Conservation (phyloP, 768 basidiomycete genomes). For the Lactarius tabidus region DNA sequence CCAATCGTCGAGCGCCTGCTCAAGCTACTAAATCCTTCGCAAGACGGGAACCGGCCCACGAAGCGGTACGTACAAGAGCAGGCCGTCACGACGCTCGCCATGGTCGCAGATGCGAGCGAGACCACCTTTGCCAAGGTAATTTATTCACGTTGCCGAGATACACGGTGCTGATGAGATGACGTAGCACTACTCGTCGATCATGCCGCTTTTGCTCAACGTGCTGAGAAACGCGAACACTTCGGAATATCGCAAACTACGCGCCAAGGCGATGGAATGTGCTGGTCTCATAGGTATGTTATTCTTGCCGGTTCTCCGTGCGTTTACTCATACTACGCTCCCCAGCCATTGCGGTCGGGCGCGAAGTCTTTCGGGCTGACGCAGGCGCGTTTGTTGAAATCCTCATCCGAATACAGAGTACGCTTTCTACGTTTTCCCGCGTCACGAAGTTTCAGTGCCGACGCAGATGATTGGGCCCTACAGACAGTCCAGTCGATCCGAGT, state of each 20-base stretch:
- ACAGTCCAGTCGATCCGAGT: slow-evolving; percentile 60
- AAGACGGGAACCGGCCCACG: slow-evolving; percentile 37
- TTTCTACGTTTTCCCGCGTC: not conserved
- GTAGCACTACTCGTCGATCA: slow-evolving; percentile 67
- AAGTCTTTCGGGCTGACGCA: slow-evolving; percentile 74
- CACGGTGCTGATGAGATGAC: not conserved
- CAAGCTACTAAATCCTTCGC: slow-evolving; percentile 55
- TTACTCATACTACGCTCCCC: slow-evolving; percentile 1
- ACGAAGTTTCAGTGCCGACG: not conserved
- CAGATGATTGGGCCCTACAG: slow-evolving; percentile 34
- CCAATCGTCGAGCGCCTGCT: slow-evolving; percentile 70
- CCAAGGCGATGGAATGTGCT: slow-evolving; percentile 90
- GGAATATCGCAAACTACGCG: slow-evolving; percentile 63
- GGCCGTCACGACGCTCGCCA: slow-evolving; percentile 81
- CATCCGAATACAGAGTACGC: slow-evolving; percentile 71
- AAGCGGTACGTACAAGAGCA: slow-evolving; percentile 81
- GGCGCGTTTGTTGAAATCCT: slow-evolving; percentile 65
- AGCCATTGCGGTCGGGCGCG: slow-evolving; percentile 86
- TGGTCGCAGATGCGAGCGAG: slow-evolving; percentile 86
- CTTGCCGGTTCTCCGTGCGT: not conserved
- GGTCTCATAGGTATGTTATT: slow-evolving; percentile 66
- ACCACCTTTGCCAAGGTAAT: slow-evolving; percentile 65
- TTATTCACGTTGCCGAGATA: not conserved
- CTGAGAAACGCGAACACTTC: slow-evolving; percentile 65
- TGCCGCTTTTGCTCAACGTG: slow-evolving; percentile 76